phyloP scores from a whole-genome alignment of 2,329 filamentous ascomycete species.

The Teratosphaeria viscida region DNA sequence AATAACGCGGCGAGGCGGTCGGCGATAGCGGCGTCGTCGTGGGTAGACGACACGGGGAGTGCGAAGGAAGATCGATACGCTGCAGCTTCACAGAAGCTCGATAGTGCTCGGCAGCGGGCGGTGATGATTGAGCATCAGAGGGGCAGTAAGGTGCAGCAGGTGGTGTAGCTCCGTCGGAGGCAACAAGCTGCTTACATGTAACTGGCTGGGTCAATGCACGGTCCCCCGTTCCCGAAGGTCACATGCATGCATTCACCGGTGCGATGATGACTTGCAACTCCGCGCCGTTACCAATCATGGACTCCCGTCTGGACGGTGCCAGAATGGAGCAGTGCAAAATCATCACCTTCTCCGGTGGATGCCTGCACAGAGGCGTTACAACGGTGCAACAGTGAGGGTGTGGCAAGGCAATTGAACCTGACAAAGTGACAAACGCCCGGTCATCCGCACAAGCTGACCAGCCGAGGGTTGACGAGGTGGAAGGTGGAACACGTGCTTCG shows the following conservation, averaged over 20 bases:
- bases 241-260: background rate
- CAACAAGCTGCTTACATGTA: background rate
- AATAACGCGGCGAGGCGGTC: background rate
- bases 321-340: background rate
- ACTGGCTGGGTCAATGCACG: background rate
- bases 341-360: background rate
- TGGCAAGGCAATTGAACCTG: background rate
- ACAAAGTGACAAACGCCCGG: background rate
- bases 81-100: background rate
- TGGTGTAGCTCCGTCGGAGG: background rate
- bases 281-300: background rate
- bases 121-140: background rate
- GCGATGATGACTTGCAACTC: background rate
- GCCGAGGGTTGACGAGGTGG: background rate
- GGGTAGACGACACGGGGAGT: background rate
- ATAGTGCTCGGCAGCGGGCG: background rate
- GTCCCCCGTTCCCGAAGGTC: background rate
- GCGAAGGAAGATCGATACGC: background rate
- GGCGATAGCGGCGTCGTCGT: background rate
- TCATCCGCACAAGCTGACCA: background rate
- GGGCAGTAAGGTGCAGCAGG: background rate
- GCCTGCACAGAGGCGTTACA: background rate
- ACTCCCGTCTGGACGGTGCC: background rate
- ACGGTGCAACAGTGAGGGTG: background rate
- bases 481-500: background rate